Percentiles rank a stretch among this genome's conserved stretches.
These are phyloP conservation scores for Phytophthora lateralis DNA, from an alignment of 352 stramenopile species.

Conservation along the genomic window DNA sequence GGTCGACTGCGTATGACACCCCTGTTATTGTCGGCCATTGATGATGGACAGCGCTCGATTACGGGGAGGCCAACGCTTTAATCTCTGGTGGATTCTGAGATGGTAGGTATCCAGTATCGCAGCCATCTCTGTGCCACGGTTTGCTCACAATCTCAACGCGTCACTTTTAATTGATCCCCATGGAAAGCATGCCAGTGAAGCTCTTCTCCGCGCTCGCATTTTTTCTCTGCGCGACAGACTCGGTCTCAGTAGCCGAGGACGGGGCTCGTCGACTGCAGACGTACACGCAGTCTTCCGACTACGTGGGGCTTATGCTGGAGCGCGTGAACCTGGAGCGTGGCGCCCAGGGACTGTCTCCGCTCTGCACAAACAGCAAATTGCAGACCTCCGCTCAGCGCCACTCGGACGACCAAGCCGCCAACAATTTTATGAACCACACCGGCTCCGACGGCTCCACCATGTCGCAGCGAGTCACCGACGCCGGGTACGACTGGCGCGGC, in stretches of 20 bases:
- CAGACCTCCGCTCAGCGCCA: constrained; percentile 25
- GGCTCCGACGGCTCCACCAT: constrained; percentile 47
- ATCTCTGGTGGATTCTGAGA: constrained; percentile 22
- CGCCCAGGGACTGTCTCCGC: constrained; percentile 31
- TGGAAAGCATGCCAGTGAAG: constrained; percentile 6
- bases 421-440: constrained; percentile 58
- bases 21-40: constrained; percentile 5
- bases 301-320: constrained; percentile 40
- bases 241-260: neutral
- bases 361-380: constrained; percentile 49
- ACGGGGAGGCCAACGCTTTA: constrained; percentile 15
- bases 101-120: constrained; percentile 25
- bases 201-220: constrained; percentile 2
- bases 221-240: constrained; percentile 5
- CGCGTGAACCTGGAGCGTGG: constrained; percentile 53
- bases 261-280: constrained; percentile 29
- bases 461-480: constrained; percentile 37
- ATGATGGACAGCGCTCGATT: constrained; percentile 19
- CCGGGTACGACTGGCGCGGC: constrained; percentile 54
- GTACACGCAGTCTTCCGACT: constrained; percentile 27
- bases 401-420: constrained; percentile 49
- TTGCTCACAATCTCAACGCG: constrained; percentile 6
- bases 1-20: constrained; percentile 9
- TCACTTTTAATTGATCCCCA: constrained; percentile 14
- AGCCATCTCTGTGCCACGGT: constrained; percentile 14